A percentile compares a stretch with the other conserved stretches of the same genome.
Evolutionary conservation across 2,329 filamentous ascomycete species (phyloP).

Genomic region (Colletotrichum tropicicola): DNA sequence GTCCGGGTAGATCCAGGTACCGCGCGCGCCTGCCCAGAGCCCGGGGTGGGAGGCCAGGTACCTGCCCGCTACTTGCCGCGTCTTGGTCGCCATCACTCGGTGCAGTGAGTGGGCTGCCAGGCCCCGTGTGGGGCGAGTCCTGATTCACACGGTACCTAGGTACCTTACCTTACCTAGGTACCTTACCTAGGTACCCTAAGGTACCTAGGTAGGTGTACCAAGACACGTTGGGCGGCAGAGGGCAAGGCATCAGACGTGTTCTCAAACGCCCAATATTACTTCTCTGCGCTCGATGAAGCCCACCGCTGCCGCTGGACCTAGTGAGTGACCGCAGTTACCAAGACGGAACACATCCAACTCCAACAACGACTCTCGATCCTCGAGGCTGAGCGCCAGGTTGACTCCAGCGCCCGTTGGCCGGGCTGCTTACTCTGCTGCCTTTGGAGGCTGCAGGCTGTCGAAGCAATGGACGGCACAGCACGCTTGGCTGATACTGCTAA

Average conservation of each 20-base stretch:
- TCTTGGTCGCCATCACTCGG: background rate
- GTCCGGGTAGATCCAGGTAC: constrained; percentile 13
- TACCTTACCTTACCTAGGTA: too few species aligned
- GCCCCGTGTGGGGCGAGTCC: background rate
- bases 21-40: background rate
- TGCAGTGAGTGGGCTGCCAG: background rate
- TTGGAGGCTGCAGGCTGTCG: background rate
- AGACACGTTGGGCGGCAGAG: too few species aligned
- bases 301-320: too few species aligned
- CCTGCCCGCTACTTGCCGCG: background rate
- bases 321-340: too few species aligned
- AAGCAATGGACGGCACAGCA: background rate
- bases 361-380: background rate
- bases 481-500: constrained; percentile 23
- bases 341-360: too few species aligned
- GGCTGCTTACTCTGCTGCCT: background rate
- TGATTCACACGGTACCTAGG: constrained; percentile 6
- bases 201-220: too few species aligned
- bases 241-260: too few species aligned
- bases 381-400: constrained; percentile 19
- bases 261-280: too few species aligned
- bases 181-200: too few species aligned
- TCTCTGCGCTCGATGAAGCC: too few species aligned
- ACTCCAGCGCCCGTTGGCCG: background rate
- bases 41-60: background rate